Percentiles rank a stretch among this genome's conserved stretches.
phyloP scores from a whole-genome alignment of 1,284 basidiomycete species.

The Apiotrichum laibachii region DNA sequence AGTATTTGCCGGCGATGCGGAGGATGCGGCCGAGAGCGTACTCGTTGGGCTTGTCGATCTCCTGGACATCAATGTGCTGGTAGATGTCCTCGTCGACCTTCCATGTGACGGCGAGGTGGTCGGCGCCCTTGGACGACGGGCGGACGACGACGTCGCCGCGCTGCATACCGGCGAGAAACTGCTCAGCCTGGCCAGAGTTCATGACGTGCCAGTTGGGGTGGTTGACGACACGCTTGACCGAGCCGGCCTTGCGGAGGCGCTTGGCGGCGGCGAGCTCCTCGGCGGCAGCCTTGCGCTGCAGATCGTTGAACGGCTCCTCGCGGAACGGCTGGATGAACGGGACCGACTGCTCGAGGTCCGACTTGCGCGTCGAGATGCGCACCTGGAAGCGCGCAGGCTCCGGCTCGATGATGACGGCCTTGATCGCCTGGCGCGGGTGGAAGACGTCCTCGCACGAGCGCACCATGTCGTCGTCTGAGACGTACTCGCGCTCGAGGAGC shows the following conservation, averaged over 20 bases:
- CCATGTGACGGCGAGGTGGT: slow-evolving; percentile 98
- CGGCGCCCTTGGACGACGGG: slow-evolving; percentile 87
- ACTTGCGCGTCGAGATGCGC: slow-evolving; percentile 70
- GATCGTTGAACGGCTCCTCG: slow-evolving; percentile 41
- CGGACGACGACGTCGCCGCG: slow-evolving; percentile 93
- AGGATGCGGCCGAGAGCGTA: slow-evolving; percentile 69
- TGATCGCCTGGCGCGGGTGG: slow-evolving; percentile 73
- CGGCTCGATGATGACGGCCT: slow-evolving; percentile 73
- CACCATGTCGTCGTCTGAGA: slow-evolving; percentile 56
- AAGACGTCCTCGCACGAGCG: slow-evolving; percentile 54
- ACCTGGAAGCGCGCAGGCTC: slow-evolving; percentile 67
- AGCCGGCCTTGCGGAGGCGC: slow-evolving; percentile 74
- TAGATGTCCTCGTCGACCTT: slow-evolving; percentile 96
- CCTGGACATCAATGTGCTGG: slow-evolving; percentile 95
- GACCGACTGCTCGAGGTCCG: slow-evolving; percentile 59
- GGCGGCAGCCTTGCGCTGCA: slow-evolving; percentile 58
- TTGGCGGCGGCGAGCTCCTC: slow-evolving; percentile 72
- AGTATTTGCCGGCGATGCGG: slow-evolving; percentile 71
- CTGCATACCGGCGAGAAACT: slow-evolving; percentile 83
- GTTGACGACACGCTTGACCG: slow-evolving; percentile 83
- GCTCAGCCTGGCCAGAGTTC: slow-evolving; percentile 85
- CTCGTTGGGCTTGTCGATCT: slow-evolving; percentile 68
- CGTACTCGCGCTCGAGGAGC: slow-evolving; percentile 65
- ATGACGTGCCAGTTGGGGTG: slow-evolving; percentile 99
- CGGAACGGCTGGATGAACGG: slow-evolving; percentile 43